Conservation (phyloP, 257 asterid species). For the Handroanthus guayacan region DNA sequence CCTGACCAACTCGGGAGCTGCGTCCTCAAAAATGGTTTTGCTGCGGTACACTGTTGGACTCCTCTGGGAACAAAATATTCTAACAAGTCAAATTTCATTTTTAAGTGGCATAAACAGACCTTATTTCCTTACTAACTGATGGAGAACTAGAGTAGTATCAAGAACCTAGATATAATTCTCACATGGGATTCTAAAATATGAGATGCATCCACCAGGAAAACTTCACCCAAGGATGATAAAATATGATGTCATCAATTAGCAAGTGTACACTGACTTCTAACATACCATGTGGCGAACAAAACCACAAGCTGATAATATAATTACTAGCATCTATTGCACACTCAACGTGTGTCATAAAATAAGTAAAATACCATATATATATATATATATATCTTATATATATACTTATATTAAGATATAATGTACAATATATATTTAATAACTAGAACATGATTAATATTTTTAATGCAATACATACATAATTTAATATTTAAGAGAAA, state of each 20-base stretch:
- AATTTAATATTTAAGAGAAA: too few relatives aligned
- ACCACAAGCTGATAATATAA: not conserved
- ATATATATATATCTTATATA: too few relatives aligned
- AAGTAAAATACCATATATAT: too few relatives aligned
- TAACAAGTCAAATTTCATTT: slow-evolving; percentile 1
- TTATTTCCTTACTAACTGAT: not conserved
- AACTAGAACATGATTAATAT: too few relatives aligned
- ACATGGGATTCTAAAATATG: slow-evolving; percentile 4
- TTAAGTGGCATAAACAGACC: slow-evolving; percentile 14
- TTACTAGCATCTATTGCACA: too few relatives aligned
- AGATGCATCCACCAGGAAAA: slow-evolving; percentile 11
- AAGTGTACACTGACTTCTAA: not conserved
- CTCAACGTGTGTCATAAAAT: too few relatives aligned
- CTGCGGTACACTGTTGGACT: slow-evolving; percentile 77
- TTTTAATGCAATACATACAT: too few relatives aligned
- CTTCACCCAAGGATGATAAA: slow-evolving; percentile 6
- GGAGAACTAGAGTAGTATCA: slow-evolving; percentile 21
- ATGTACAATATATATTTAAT: too few relatives aligned
- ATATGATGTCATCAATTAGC: slow-evolving; percentile 17
- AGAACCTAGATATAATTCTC: slow-evolving; percentile 10
- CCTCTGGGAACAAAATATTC: slow-evolving; percentile 50
- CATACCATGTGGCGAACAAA: not conserved
- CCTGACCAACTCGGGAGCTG: slow-evolving; percentile 83
- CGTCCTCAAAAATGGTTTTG: slow-evolving; percentile 88
- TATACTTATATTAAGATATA: too few relatives aligned